phyloP scores from a whole-genome alignment of 148 eudicot genomes.

The Selenicereus undatus region DNA sequence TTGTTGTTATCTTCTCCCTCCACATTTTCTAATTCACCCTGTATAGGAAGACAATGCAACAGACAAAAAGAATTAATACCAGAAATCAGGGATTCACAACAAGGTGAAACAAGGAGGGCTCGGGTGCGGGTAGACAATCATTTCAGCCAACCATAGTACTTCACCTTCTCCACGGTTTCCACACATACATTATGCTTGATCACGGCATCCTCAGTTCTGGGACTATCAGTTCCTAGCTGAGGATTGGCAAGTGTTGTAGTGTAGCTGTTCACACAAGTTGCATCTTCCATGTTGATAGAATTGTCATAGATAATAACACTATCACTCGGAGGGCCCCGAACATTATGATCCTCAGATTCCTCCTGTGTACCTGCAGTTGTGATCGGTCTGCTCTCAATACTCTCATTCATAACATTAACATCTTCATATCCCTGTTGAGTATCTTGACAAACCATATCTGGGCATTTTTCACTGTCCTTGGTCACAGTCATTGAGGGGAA shows the following conservation, averaged over 20 bases:
- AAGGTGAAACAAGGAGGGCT: background rate
- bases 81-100: background rate
- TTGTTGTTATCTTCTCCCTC: constrained; percentile 16
- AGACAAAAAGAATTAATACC: background rate
- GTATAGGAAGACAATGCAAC: background rate
- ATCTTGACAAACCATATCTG: background rate
- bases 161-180: constrained; percentile 25
- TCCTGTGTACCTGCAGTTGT: constrained; percentile 9
- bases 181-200: constrained; percentile 8
- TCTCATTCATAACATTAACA: background rate
- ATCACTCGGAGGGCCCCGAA: background rate
- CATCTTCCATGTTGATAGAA: constrained; percentile 15
- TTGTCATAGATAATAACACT: background rate
- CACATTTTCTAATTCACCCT: constrained; percentile 25
- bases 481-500: background rate
- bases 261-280: background rate
- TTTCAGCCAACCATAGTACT: constrained; percentile 5
- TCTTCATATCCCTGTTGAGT: background rate
- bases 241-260: constrained; percentile 1
- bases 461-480: background rate
- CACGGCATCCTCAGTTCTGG: constrained; percentile 4
- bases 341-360: constrained; percentile 15
- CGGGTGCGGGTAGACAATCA: background rate
- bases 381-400: background rate
- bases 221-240: constrained; percentile 11